A percentile compares a stretch with the other conserved stretches of the same genome.
Evolutionary conservation across 2,329 filamentous ascomycete species (phyloP).

Genomic region (Clathrospora elynae): DNA sequence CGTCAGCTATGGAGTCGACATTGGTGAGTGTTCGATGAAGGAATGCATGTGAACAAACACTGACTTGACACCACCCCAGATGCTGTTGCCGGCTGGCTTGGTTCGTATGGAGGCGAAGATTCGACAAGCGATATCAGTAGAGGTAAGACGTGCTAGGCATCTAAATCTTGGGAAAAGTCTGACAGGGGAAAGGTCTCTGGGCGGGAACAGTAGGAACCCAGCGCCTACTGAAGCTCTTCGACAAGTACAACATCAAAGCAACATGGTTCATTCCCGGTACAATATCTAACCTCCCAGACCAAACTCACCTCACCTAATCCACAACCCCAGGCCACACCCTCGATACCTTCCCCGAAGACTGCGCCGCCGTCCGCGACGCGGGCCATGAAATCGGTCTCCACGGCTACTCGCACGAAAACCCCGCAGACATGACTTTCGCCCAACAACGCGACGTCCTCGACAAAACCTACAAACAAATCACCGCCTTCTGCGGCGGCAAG

Average conservation of each 20-base stretch:
- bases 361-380: constrained; percentile 62
- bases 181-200: constrained; percentile 59
- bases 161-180: background rate
- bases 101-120: constrained; percentile 75
- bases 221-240: constrained; percentile 71
- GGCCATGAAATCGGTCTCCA: constrained; percentile 72
- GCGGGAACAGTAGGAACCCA: constrained; percentile 71
- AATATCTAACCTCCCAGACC: constrained; percentile 70
- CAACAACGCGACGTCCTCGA: constrained; percentile 77
- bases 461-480: constrained; percentile 73
- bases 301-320: constrained; percentile 51
- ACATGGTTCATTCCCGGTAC: constrained; percentile 66
- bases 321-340: constrained; percentile 65
- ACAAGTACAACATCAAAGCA: constrained; percentile 74
- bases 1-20: constrained; percentile 70
- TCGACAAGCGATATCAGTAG: constrained; percentile 73
- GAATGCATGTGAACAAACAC: constrained; percentile 49
- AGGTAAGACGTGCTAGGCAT: constrained; percentile 54
- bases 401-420: constrained; percentile 76
- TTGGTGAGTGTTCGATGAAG: constrained; percentile 52
- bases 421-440: constrained; percentile 71
- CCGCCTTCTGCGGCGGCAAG: constrained; percentile 70
- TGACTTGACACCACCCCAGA: background rate
- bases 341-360: constrained; percentile 71
- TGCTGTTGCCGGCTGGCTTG: constrained; percentile 71